Evolutionary conservation across 1,284 basidiomycete species (phyloP).

Genomic region (Cerioporus squamosus): DNA sequence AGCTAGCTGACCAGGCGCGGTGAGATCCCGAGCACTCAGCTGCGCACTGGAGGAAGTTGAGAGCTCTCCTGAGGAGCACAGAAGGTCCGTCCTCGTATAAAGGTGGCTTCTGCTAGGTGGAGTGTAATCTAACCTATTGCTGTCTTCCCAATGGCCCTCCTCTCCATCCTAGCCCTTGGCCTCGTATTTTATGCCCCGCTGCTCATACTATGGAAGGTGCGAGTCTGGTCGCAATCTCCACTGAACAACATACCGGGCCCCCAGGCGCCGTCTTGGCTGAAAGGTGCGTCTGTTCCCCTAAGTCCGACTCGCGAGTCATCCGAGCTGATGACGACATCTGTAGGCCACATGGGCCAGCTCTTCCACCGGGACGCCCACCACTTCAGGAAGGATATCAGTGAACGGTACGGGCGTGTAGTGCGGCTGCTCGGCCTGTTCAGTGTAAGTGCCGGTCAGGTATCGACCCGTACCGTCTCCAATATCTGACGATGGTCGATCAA

Average conservation of each 20-base stretch:
- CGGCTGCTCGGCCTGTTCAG: not conserved
- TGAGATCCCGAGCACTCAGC: not conserved
- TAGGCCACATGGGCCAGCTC: constrained; percentile 1
- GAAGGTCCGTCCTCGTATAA: not conserved
- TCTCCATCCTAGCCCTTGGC: not conserved
- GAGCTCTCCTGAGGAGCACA: not conserved
- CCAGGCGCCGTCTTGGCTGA: not conserved
- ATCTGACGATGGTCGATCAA: not conserved
- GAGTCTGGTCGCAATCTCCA: not conserved
- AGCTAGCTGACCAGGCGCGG: not conserved
- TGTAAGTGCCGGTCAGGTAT: not conserved
- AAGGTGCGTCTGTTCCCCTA: not conserved
- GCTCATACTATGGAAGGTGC: not conserved
- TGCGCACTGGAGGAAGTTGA: not conserved
- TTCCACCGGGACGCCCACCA: not conserved
- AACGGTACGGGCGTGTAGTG: constrained; percentile 2
- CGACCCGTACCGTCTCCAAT: not conserved
- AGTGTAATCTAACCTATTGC: not conserved
- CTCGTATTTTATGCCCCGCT: not conserved
- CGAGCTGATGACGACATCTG: not conserved
- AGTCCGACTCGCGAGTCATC: not conserved
- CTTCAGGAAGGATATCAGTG: not conserved
- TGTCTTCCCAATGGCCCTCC: not conserved
- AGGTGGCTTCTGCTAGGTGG: not conserved
- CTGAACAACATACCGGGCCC: constrained; percentile 4